Evolutionary conservation across 352 stramenopile genomes (phyloP).

Genomic region (Halophytophthora polymorphica): DNA sequence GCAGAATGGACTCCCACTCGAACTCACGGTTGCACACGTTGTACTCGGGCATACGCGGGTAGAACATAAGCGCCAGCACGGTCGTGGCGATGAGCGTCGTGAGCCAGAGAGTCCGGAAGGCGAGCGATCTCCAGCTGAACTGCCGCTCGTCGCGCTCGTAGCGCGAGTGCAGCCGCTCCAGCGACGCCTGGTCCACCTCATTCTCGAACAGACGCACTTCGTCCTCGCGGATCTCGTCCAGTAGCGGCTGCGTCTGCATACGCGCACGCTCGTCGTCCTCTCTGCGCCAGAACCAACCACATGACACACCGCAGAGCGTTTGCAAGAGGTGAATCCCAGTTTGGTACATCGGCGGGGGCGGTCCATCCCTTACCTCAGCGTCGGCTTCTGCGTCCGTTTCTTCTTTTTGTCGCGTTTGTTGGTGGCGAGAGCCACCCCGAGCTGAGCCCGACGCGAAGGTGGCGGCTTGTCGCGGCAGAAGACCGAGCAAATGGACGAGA

Average conservation of each 20-base stretch:
- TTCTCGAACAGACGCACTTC: slow-evolving; percentile 64
- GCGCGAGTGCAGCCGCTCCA: slow-evolving; percentile 46
- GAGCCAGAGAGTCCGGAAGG: slow-evolving; percentile 53
- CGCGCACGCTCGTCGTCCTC: slow-evolving; percentile 33
- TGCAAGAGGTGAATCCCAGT: slow-evolving; percentile 1
- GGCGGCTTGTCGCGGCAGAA: slow-evolving; percentile 40
- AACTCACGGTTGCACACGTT: slow-evolving; percentile 89
- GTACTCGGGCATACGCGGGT: slow-evolving; percentile 84
- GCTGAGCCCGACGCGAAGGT: slow-evolving; percentile 15
- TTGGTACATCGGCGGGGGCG: background rate
- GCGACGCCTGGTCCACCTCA: slow-evolving; percentile 43
- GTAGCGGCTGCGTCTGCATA: slow-evolving; percentile 49
- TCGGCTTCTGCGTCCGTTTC: slow-evolving; percentile 21
- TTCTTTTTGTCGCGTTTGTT: slow-evolving; percentile 26
- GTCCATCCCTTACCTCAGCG: slow-evolving; percentile 13
- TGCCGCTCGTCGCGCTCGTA: slow-evolving; percentile 44
- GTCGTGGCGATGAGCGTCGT: slow-evolving; percentile 51
- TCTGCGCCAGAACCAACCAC: slow-evolving; percentile 8
- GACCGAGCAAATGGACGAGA: slow-evolving; percentile 74
- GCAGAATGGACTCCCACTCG: slow-evolving; percentile 84
- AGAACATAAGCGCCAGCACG: slow-evolving; percentile 82
- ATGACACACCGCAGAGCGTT: slow-evolving; percentile 1
- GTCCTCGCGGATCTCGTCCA: slow-evolving; percentile 38
- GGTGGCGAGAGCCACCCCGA: slow-evolving; percentile 17
- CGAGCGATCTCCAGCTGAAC: slow-evolving; percentile 52